phyloP scores from a whole-genome alignment of 1,139 yeast genomes.

The Suhomyces panamericanus region DNA sequence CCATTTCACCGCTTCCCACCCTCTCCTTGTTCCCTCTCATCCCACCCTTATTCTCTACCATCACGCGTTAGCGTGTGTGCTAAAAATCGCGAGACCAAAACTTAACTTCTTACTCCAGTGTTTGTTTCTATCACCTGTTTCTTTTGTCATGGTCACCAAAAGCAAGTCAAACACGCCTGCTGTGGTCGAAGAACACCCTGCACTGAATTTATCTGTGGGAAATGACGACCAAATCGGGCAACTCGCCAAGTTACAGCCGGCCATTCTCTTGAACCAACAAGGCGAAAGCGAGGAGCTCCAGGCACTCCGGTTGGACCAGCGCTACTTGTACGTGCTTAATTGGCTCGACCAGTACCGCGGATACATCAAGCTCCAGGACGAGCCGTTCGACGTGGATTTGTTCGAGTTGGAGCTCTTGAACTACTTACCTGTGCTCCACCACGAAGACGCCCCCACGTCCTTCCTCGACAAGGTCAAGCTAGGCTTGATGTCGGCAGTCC shows the following conservation, averaged over 20 bases:
- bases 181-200: constrained; percentile 23
- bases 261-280: constrained; percentile 27
- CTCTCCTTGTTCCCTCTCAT: background rate
- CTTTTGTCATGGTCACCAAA: constrained; percentile 13
- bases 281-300: constrained; percentile 16
- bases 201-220: constrained; percentile 25
- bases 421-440: constrained; percentile 19
- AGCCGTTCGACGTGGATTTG: constrained; percentile 53
- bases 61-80: background rate
- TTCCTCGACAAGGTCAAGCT: constrained; percentile 44
- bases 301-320: constrained; percentile 28
- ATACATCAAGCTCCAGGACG: constrained; percentile 43
- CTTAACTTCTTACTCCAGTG: background rate
- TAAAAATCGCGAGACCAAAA: background rate
- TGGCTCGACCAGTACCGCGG: constrained; percentile 53
- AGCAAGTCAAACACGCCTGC: constrained; percentile 18
- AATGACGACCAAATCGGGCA: constrained; percentile 27
- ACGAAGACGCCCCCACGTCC: constrained; percentile 14
- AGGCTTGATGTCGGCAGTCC: constrained; percentile 39
- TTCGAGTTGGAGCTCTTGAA: constrained; percentile 56
- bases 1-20: background rate
- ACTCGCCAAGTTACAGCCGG: constrained; percentile 32
- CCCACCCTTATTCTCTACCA: background rate
- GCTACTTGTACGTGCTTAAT: constrained; percentile 48
- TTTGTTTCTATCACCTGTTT: background rate